Conservation (phyloP, 257 asterid genomes). For the Solanum appendiculatum region DNA sequence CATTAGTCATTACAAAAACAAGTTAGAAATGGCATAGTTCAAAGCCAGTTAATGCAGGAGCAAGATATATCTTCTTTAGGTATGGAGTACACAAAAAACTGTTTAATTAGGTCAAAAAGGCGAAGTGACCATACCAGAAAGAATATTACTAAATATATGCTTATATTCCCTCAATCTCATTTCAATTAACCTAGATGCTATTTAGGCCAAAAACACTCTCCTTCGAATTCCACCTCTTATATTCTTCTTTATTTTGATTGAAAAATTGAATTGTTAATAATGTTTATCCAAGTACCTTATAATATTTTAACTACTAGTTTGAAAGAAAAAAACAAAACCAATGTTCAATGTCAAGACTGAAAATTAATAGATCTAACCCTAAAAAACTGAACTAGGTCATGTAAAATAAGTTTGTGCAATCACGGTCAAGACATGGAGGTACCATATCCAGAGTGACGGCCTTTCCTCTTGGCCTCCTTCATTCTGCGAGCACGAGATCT, state of each 20-base stretch:
- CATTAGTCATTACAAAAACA: not conserved
- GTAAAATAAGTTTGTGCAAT: not conserved
- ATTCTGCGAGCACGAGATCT: conserved; percentile 2
- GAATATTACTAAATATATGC: not conserved
- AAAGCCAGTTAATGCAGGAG: not conserved
- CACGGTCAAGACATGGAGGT: not conserved
- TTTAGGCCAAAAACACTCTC: not conserved
- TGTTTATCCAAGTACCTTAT: not conserved
- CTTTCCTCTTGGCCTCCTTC: conserved; percentile 1
- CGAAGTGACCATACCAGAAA: not conserved
- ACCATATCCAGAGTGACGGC: conserved; percentile 4
- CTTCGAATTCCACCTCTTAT: not conserved
- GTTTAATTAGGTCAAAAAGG: not conserved
- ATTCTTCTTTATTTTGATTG: not conserved
- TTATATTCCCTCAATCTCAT: not conserved
- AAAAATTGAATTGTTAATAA: not conserved
- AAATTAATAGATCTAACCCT: not conserved
- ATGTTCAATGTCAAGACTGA: not conserved
- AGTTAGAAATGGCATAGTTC: not conserved
- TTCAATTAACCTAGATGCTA: not conserved
- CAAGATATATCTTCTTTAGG: not conserved
- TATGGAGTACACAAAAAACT: not conserved
- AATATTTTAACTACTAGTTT: not conserved
- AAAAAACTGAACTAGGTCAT: not conserved
- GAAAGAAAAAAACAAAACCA: not conserved